These are phyloP conservation scores for Sporisorium iseilematis-ciliati DNA, from an alignment of 1,284 basidiomycete species.

Conservation along the genomic window DNA sequence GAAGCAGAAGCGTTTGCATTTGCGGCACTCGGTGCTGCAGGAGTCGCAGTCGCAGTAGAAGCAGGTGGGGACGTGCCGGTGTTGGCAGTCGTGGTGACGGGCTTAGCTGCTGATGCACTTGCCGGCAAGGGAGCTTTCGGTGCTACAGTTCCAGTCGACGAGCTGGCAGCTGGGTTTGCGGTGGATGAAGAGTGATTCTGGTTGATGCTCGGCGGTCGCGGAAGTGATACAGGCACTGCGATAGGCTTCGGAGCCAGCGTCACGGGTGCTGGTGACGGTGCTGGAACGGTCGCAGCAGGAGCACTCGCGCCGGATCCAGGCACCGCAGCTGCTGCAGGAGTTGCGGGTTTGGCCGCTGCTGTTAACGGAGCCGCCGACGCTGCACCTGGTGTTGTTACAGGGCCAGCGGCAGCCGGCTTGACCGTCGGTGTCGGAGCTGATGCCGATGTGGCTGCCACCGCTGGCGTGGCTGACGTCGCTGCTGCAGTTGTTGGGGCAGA, in stretches of 20 bases:
- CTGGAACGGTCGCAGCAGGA: slow-evolving; percentile 6
- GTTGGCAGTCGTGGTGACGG: slow-evolving; percentile 6
- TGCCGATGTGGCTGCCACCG: slow-evolving; percentile 6
- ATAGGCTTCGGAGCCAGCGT: slow-evolving; percentile 28
- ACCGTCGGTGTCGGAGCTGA: neutral
- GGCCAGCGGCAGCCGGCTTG: neutral
- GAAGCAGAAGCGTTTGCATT: slow-evolving; percentile 9
- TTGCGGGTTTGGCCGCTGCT: slow-evolving; percentile 9
- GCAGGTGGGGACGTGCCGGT: slow-evolving; percentile 9
- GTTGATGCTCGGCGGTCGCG: slow-evolving; percentile 47
- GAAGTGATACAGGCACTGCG: slow-evolving; percentile 31
- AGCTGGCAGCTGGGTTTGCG: slow-evolving; percentile 10
- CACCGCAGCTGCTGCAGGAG: slow-evolving; percentile 4
- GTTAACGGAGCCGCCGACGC: neutral
- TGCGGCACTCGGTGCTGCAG: slow-evolving; percentile 2
- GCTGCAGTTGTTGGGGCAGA: slow-evolving; percentile 1
- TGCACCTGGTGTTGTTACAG: slow-evolving; percentile 4
- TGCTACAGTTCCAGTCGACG: slow-evolving; percentile 6
- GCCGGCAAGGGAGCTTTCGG: slow-evolving; percentile 6
- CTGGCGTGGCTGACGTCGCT: neutral
- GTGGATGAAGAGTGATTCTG: slow-evolving; percentile 32
- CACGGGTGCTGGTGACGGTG: slow-evolving; percentile 10
- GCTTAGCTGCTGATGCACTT: slow-evolving; percentile 6
- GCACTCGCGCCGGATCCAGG: slow-evolving; percentile 5
- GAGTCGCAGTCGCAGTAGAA: slow-evolving; percentile 8